Conservation (phyloP, 441 rosid genomes). For the Bocquillonia castaneifolia region DNA sequence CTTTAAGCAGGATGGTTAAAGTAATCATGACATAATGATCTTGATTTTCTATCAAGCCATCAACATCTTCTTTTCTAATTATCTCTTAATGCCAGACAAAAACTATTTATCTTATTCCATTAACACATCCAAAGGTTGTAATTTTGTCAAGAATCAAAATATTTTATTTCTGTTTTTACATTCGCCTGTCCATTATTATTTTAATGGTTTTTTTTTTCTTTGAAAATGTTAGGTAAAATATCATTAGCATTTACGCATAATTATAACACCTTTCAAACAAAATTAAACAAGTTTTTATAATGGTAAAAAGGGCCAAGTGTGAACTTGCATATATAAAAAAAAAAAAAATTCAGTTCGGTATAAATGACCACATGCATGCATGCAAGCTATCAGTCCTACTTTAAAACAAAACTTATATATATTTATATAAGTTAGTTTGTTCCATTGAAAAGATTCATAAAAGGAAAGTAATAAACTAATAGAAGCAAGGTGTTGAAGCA, state of each 20-base stretch:
- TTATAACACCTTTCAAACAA: not conserved
- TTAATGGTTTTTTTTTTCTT: not conserved
- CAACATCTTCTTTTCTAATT: no score
- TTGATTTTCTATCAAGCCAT: no score
- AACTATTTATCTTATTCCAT: not conserved
- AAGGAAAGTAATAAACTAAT: not conserved
- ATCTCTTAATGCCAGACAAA: not conserved
- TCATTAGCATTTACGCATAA: not conserved
- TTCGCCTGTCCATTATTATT: not conserved
- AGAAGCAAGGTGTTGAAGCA: not conserved
- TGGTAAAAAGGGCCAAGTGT: not conserved
- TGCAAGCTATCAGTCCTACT: not conserved
- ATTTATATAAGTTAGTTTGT: not conserved
- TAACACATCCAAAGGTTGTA: constrained; percentile 7
- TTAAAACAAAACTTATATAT: not conserved
- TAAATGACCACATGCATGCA: constrained; percentile 11
- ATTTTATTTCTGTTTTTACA: not conserved
- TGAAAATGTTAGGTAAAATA: constrained; percentile 4
- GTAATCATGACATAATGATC: no score
- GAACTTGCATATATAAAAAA: no score
- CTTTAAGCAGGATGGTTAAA: no score
- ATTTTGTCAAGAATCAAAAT: not conserved
- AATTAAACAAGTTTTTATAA: not conserved
- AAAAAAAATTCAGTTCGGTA: no score
- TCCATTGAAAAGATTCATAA: not conserved